Conservation (phyloP, 306 rosid species). For the Prunus mira region DNA sequence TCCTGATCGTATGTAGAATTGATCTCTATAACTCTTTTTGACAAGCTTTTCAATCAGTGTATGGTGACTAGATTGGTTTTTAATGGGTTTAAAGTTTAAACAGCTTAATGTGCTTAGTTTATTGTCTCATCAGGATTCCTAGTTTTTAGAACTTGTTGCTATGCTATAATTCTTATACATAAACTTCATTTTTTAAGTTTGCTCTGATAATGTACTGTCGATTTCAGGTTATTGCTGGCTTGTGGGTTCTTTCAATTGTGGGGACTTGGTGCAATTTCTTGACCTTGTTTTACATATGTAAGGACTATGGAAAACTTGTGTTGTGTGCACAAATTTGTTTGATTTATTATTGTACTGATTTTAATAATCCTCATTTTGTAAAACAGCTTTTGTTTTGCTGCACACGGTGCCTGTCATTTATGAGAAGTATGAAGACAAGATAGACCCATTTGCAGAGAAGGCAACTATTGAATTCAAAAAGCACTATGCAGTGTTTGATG, state of each 20-base stretch:
- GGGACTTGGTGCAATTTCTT: slow-evolving; percentile 79
- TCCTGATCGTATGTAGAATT: slow-evolving; percentile 52
- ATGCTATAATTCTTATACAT: background rate
- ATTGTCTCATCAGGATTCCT: background rate
- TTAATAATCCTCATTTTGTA: background rate
- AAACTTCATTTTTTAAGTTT: background rate
- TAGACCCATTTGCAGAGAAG: slow-evolving; percentile 71
- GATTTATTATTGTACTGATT: background rate
- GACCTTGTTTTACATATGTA: slow-evolving; percentile 86
- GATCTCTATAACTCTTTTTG: background rate
- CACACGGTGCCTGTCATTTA: slow-evolving; percentile 72
- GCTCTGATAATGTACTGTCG: background rate
- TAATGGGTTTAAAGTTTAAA: background rate
- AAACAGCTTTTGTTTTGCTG: slow-evolving; percentile 71
- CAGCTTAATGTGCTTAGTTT: background rate
- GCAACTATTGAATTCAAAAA: slow-evolving; percentile 56
- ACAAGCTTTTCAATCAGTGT: background rate
- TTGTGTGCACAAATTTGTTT: background rate
- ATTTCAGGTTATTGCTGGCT: slow-evolving; percentile 61
- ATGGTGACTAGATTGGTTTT: background rate
- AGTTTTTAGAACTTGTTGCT: background rate
- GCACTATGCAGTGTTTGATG: slow-evolving; percentile 70
- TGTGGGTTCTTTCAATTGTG: slow-evolving; percentile 73
- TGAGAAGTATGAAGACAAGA: slow-evolving; percentile 64
- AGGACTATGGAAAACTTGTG: slow-evolving; percentile 5